Percentiles rank a stretch among this genome's conserved stretches.
phyloP scores from a whole-genome alignment of 306 rosid species.

The Arachis hypogaea region DNA sequence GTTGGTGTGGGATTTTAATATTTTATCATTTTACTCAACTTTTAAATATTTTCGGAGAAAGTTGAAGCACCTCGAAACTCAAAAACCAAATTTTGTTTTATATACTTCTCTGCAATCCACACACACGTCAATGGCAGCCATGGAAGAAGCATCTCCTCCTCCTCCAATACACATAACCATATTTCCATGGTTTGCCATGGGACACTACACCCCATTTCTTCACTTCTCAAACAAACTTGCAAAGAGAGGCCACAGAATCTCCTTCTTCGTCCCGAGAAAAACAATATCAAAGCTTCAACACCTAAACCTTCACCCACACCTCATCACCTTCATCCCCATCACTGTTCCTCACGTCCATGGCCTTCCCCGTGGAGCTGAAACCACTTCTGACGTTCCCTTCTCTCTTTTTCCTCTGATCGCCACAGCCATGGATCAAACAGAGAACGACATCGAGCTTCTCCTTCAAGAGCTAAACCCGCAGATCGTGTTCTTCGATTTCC shows the following conservation, averaged over 20 bases:
- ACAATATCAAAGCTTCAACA: constrained; percentile 29
- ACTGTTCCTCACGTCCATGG: constrained; percentile 9
- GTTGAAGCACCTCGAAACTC: no score
- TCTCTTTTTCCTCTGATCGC: not conserved
- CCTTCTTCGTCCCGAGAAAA: constrained; percentile 32
- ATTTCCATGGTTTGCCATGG: constrained; percentile 49
- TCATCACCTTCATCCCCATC: constrained; percentile 31
- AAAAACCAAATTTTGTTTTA: no score
- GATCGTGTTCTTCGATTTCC: constrained; percentile 1
- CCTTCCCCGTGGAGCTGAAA: constrained; percentile 6
- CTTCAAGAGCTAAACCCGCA: not conserved
- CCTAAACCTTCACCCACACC: constrained; percentile 29
- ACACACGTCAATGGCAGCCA: not conserved
- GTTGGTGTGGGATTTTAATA: no score
- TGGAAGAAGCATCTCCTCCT: no score
- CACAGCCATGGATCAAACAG: constrained; percentile 5
- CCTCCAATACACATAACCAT: constrained; percentile 39
- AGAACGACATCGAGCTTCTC: not conserved
- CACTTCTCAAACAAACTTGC: constrained; percentile 43
- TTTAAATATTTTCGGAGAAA: no score
- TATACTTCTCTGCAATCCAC: no score
- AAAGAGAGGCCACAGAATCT: constrained; percentile 32
- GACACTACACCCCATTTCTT: constrained; percentile 29
- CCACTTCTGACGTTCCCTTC: not conserved
- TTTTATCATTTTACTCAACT: no score